Evolutionary conservation across 257 asterid species (phyloP).

Genomic region (Przewalskia tangutica): DNA sequence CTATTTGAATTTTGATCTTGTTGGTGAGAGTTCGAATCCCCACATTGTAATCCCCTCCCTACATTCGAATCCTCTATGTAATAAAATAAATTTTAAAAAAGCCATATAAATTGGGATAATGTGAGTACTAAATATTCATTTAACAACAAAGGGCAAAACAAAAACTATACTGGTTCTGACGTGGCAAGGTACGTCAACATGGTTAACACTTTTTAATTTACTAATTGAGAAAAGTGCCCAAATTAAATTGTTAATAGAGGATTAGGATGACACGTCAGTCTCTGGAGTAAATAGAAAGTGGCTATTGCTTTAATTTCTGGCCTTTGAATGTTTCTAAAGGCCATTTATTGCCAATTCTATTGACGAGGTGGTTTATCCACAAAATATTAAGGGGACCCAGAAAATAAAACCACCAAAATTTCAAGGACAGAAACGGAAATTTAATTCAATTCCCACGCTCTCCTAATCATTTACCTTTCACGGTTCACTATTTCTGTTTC

Average conservation of each 20-base stretch:
- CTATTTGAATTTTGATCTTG: too few species aligned
- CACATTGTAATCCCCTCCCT: too few species aligned
- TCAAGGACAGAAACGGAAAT: neutral
- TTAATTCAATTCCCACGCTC: neutral
- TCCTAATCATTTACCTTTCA: neutral
- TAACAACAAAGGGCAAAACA: neutral
- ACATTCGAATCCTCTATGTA: too few species aligned
- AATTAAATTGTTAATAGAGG: neutral
- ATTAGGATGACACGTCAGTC: conserved; percentile 2
- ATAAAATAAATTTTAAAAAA: too few species aligned
- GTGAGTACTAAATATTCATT: neutral
- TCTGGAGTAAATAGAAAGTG: neutral
- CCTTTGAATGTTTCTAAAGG: neutral
- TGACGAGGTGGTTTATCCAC: conserved; percentile 2
- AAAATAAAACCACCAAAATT: neutral
- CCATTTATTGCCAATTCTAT: neutral
- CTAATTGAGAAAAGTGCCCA: neutral
- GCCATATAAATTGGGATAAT: too few species aligned
- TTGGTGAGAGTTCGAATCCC: too few species aligned
- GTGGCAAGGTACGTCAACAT: neutral
- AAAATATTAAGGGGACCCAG: neutral
- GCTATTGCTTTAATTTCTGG: neutral
- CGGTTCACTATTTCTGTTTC: neutral
- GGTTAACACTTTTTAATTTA: neutral
- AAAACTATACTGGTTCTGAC: neutral